Percentiles rank a stretch among this genome's conserved stretches.
Evolutionary conservation across 106 monocot species (phyloP).

Genomic region (Platanthera zijinensis): DNA sequence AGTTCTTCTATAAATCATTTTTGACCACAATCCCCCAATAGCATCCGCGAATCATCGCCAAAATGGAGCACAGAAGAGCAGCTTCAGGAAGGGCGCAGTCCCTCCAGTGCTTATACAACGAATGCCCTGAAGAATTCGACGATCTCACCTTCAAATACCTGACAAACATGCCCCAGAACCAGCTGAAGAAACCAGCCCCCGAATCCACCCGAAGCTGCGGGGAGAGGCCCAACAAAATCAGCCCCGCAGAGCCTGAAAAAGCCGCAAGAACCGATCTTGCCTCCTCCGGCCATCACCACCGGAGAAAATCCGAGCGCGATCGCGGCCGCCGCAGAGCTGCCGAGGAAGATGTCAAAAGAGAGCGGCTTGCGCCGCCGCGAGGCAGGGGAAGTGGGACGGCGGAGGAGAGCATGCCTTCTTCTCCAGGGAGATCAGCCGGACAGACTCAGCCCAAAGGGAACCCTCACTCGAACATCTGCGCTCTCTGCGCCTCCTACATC

Average conservation of each 20-base stretch:
- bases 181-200: not conserved
- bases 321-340: not conserved
- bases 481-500: conserved; percentile 32
- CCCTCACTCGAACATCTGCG: conserved; percentile 43
- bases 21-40: too few relatives aligned
- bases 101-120: conserved; percentile 37
- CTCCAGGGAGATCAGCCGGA: conserved; percentile 1
- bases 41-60: not conserved
- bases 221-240: not conserved
- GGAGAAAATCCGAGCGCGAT: not conserved
- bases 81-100: conserved; percentile 20
- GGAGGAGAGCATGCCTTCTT: not conserved
- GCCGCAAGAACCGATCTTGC: not conserved
- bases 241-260: conserved; percentile 16
- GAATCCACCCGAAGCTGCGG: not conserved
- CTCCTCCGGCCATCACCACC: not conserved
- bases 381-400: not conserved
- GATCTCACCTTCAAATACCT: conserved; percentile 46
- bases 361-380: not conserved
- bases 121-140: conserved; percentile 33
- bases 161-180: conserved; percentile 5
- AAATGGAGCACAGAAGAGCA: conserved; percentile 25
- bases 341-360: conserved; percentile 8
- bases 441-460: conserved; percentile 22
- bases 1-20: too few relatives aligned